Percentiles rank a stretch among this genome's conserved stretches.
phyloP scores from a whole-genome alignment of 768 basidiomycete genomes.

The Asterophora parasitica region DNA sequence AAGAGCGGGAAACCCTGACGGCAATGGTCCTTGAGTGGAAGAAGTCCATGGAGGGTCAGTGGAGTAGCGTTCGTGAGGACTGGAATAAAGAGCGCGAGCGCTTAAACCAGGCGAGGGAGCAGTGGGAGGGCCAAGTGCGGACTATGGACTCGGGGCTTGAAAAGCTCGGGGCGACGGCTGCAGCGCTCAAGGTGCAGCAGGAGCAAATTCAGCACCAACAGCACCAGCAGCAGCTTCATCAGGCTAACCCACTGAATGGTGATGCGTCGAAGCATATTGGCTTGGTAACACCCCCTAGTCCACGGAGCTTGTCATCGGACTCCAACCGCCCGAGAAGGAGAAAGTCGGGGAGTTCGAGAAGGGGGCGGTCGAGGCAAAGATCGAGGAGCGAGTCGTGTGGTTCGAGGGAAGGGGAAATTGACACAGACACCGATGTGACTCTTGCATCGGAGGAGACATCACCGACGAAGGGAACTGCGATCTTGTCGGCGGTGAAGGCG shows the following conservation, averaged over 20 bases:
- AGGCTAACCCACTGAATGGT: conserved; percentile 27
- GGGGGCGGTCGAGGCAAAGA: conserved; percentile 21
- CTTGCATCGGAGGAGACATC: conserved; percentile 32
- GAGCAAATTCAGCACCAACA: conserved; percentile 19
- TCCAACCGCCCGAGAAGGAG: conserved; percentile 46
- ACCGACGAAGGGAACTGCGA: conserved; percentile 15
- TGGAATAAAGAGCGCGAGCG: conserved; percentile 81
- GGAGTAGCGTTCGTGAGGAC: conserved; percentile 72
- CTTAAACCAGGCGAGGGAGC: conserved; percentile 65
- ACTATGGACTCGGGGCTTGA: conserved; percentile 52
- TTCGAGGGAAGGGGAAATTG: conserved; percentile 16
- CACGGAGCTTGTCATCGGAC: conserved; percentile 65
- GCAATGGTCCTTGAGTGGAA: conserved; percentile 68
- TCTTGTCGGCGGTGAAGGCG: neutral
- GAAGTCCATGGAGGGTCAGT: conserved; percentile 72
- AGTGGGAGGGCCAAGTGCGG: conserved; percentile 68
- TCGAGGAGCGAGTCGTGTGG: conserved; percentile 19
- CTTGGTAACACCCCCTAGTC: conserved; percentile 73
- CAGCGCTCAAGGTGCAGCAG: conserved; percentile 13
- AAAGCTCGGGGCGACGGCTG: conserved; percentile 28
- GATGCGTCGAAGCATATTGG: conserved; percentile 37
- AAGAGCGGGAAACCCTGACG: conserved; percentile 46
- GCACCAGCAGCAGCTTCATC: conserved; percentile 14
- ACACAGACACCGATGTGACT: conserved; percentile 23
- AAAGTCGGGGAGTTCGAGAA: conserved; percentile 23